These are phyloP conservation scores for Paramyrothecium sp. DNA, from an alignment of 2,329 filamentous ascomycete genomes.

Conservation along the genomic window DNA sequence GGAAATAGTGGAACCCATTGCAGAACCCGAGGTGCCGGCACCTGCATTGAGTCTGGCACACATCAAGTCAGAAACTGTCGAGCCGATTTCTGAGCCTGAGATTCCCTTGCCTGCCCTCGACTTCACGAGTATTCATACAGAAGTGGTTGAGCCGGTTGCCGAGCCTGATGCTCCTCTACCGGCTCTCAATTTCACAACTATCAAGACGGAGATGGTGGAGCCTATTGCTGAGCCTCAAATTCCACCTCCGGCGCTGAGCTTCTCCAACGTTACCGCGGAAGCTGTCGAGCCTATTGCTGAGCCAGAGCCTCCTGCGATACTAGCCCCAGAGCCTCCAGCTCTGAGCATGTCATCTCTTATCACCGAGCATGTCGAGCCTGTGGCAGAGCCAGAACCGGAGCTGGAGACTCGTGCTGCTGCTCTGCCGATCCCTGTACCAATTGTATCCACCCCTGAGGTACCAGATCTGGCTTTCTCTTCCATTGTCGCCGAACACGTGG, in stretches of 20 bases:
- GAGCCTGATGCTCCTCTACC: slow-evolving; percentile 15
- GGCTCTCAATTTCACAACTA: slow-evolving; percentile 18
- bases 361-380: slow-evolving; percentile 34
- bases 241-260: slow-evolving; percentile 19
- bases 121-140: slow-evolving; percentile 27
- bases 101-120: slow-evolving; percentile 22
- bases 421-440: slow-evolving; percentile 2
- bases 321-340: slow-evolving; percentile 8
- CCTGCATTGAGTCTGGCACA: slow-evolving; percentile 22
- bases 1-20: slow-evolving; percentile 22
- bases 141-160: slow-evolving; percentile 31
- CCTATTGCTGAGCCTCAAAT: slow-evolving; percentile 11
- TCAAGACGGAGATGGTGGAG: slow-evolving; percentile 12
- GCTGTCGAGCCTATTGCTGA: slow-evolving; percentile 34
- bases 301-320: slow-evolving; percentile 11
- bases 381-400: slow-evolving; percentile 19
- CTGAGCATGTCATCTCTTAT: slow-evolving; percentile 29
- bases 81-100: slow-evolving; percentile 22
- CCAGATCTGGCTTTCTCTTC: slow-evolving; percentile 24
- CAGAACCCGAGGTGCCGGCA: slow-evolving; percentile 20
- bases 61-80: slow-evolving; percentile 21
- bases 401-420: slow-evolving; percentile 3
- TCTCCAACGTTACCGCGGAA: slow-evolving; percentile 33
- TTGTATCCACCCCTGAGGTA: not conserved
- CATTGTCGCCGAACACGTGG: slow-evolving; percentile 26